Conservation (phyloP, 2,329 filamentous ascomycete species). For the Decorospora gaudefroyi region DNA sequence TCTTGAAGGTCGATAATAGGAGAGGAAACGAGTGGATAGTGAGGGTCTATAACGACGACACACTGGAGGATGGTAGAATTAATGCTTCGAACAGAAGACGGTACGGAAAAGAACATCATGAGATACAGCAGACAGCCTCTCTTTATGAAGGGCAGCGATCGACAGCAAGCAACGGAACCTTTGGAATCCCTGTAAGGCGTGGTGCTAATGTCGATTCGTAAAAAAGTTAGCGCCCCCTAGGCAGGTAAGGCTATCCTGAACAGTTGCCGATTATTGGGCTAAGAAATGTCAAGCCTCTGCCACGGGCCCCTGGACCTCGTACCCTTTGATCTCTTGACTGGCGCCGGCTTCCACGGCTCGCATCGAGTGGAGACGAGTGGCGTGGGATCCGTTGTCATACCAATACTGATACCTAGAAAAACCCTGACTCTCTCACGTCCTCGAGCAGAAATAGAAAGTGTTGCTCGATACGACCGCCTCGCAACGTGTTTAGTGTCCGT, state of each 20-base stretch:
- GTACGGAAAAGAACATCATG: conserved; percentile 14
- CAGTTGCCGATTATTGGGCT: conserved; percentile 18
- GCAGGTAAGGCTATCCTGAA: conserved; percentile 20
- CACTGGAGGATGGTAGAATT: conserved; percentile 33
- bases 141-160: conserved; percentile 30
- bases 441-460: no score
- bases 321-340: conserved; percentile 16
- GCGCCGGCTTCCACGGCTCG: conserved; percentile 26
- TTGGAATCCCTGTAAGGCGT: conserved; percentile 21
- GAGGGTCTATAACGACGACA: conserved; percentile 30
- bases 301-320: conserved; percentile 15
- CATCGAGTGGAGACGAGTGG: no score
- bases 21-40: conserved; percentile 42
- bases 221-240: conserved; percentile 10
- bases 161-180: conserved; percentile 15
- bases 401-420: no score
- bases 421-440: conserved; percentile 10
- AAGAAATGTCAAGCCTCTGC: conserved; percentile 21
- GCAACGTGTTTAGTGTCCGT: conserved; percentile 3
- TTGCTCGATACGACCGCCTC: no score
- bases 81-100: conserved; percentile 22
- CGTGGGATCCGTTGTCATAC: no score
- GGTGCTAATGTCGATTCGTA: conserved; percentile 31
- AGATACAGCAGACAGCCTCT: conserved; percentile 13
- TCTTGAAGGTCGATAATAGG: conserved; percentile 12